A percentile compares a stretch with the other conserved stretches of the same genome.
Conservation (phyloP, 1,284 basidiomycete genomes). For the Schizophyllum amplum region DNA sequence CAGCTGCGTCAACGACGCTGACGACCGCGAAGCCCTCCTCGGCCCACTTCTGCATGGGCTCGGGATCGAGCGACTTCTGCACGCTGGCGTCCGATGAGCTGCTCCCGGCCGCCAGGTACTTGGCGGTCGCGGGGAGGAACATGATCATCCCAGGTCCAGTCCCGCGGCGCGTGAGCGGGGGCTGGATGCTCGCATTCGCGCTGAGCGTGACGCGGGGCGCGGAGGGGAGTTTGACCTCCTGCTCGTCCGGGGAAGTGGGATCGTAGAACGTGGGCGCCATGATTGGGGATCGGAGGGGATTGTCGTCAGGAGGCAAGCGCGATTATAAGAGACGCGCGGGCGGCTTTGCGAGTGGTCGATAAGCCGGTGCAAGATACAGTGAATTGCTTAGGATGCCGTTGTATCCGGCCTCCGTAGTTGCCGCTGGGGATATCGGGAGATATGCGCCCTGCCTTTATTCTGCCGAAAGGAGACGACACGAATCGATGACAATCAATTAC, state of each 20-base stretch:
- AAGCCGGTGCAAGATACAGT: too few species aligned
- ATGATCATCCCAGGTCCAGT: conserved; percentile 36
- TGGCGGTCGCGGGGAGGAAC: conserved; percentile 24
- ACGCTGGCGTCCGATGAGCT: neutral
- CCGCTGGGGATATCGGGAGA: neutral
- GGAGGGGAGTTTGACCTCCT: conserved; percentile 30
- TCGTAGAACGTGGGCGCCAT: conserved; percentile 24
- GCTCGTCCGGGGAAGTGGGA: conserved; percentile 28
- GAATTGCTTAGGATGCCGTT: too few species aligned
- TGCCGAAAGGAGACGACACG: too few species aligned
- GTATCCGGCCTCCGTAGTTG: too few species aligned
- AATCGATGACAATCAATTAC: too few species aligned
- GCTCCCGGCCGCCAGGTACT: neutral
- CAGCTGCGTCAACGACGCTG: conserved; percentile 19
- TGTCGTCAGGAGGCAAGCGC: neutral
- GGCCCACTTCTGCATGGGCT: conserved; percentile 40
- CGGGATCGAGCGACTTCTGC: conserved; percentile 31
- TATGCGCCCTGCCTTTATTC: neutral
- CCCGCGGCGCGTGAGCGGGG: conserved; percentile 35
- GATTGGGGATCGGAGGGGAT: neutral
- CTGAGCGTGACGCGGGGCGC: conserved; percentile 24
- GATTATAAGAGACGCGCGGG: too few species aligned
- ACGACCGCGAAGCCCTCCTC: conserved; percentile 41
- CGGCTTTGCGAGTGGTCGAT: too few species aligned
- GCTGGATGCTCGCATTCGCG: conserved; percentile 28